Base-by-base conservation (phyloP, 176 grass and related monocot species). In the Rhynchospora tenuis region DNA sequence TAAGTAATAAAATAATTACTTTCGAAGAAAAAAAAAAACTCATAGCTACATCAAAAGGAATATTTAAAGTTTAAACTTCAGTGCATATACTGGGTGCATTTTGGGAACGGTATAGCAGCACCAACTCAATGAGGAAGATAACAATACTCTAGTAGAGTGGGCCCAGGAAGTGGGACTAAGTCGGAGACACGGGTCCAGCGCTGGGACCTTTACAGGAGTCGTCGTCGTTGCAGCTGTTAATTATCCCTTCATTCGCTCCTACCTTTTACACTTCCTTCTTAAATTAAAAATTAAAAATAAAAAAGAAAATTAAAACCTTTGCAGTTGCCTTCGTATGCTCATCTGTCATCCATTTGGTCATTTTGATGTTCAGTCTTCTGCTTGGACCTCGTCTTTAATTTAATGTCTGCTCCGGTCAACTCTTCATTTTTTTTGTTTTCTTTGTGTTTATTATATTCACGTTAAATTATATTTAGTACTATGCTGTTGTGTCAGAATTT, bases 281-380 rank as follows among this genome's bases (percentile, higher is more conserved):
- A 38, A 38, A 38, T 38, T 4, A 38, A 38, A 2, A 38, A n/a
- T n/a, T n/a, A n/a, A n/a, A 38, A 38, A 38, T 38, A 4, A 38
- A 38, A 38, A 38, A 4, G 5, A 38, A 38, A 38, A 38, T 38
- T 0, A 38, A 38, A 59, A 38, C 78, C 26, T 81, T 38, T 44
- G 13, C 79, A 82, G 11, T 81, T 82, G 44, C 59, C 38, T 57
- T 59, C 60, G 42, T 51, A 3, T 82, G 80, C 57, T 82, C 44
- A 82, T 82, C 80, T 82, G 80, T 82, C 80, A 82, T 65, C 80
- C 60, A 82, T 74, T 68, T 82, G 4, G 68, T 65, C 80, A 43
- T 67, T 74, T 68, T 82, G 9, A 17, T 51, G 8, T 50, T 11
- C 1, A 52, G 2, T 33, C 2, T 29, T 28, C 17, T 82, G 14